These are phyloP conservation scores for Sporothrix sp. DNA, from an alignment of 2,329 filamentous ascomycete species.

Conservation along the genomic window DNA sequence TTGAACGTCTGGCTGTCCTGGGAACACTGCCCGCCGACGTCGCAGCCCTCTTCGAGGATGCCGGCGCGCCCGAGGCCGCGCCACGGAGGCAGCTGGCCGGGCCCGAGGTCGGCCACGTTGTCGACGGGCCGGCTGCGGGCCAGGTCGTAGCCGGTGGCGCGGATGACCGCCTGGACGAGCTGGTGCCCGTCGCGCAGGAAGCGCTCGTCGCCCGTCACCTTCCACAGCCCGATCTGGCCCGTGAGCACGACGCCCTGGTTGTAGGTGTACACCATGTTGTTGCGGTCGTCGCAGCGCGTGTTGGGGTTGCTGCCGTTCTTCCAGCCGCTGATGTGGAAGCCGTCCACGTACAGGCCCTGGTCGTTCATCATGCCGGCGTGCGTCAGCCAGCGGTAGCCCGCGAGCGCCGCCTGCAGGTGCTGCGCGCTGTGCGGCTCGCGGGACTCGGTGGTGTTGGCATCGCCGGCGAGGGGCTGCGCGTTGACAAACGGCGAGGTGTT, in stretches of 20 bases:
- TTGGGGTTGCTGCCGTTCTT: constrained; percentile 51
- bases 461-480: constrained; percentile 11
- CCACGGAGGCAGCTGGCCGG: constrained; percentile 46
- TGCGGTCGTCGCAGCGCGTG: constrained; percentile 65
- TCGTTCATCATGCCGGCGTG: constrained; percentile 70
- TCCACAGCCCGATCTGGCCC: constrained; percentile 70
- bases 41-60: constrained; percentile 76
- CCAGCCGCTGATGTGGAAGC: constrained; percentile 72
- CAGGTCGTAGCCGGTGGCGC: constrained; percentile 66
- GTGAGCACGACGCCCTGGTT: constrained; percentile 89
- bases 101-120: constrained; percentile 23
- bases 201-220: constrained; percentile 58
- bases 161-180: constrained; percentile 65
- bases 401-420: constrained; percentile 63
- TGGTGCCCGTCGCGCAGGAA: constrained; percentile 72
- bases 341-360: constrained; percentile 70
- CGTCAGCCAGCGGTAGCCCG: constrained; percentile 73
- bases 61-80: constrained; percentile 67
- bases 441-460: constrained; percentile 1
- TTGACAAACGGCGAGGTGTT: constrained; percentile 58
- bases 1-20: constrained; percentile 90
- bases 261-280: constrained; percentile 90
- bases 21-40: constrained; percentile 62
- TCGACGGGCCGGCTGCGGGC: constrained; percentile 33
- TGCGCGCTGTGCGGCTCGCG: constrained; percentile 40